phyloP scores from a whole-genome alignment of 371 early-diverging fungal species.

The Mortierella sp. region DNA sequence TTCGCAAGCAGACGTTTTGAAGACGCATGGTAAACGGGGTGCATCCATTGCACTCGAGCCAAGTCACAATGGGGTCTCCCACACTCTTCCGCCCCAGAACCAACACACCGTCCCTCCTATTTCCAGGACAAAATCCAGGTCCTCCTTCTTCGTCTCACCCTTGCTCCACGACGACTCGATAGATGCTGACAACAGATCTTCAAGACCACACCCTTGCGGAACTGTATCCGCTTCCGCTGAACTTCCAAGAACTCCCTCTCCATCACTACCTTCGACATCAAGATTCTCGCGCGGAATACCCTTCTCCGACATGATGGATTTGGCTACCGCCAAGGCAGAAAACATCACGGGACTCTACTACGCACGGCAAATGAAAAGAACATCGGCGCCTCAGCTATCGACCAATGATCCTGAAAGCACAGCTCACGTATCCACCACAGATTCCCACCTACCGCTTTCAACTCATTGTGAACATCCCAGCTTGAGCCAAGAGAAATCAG shows the following conservation, averaged over 20 bases:
- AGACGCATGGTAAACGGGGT: constrained; percentile 13
- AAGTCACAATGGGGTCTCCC: no score
- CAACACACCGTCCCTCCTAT: constrained; percentile 12
- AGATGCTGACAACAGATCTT: neutral
- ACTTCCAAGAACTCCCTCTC: constrained; percentile 15
- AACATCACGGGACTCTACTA: constrained; percentile 49
- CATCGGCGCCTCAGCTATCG: neutral
- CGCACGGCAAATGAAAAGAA: constrained; percentile 38
- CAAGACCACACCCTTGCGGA: neutral
- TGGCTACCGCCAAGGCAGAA: constrained; percentile 49
- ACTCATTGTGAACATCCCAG: neutral
- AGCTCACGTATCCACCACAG: no score
- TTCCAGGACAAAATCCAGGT: neutral
- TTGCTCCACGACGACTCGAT: neutral
- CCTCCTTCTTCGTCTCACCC: constrained; percentile 27
- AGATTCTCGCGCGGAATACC: constrained; percentile 16
- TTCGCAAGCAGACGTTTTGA: neutral
- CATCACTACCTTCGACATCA: constrained; percentile 4
- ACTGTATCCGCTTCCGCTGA: no score
- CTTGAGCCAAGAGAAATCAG: neutral
- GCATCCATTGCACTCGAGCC: constrained; percentile 20
- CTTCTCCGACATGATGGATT: constrained; percentile 40
- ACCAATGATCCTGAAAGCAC: neutral
- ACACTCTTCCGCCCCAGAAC: constrained; percentile 12
- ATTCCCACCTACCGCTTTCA: neutral